Conservation (phyloP, 1,284 basidiomycete species). For the Salmacisia buchloeana region DNA sequence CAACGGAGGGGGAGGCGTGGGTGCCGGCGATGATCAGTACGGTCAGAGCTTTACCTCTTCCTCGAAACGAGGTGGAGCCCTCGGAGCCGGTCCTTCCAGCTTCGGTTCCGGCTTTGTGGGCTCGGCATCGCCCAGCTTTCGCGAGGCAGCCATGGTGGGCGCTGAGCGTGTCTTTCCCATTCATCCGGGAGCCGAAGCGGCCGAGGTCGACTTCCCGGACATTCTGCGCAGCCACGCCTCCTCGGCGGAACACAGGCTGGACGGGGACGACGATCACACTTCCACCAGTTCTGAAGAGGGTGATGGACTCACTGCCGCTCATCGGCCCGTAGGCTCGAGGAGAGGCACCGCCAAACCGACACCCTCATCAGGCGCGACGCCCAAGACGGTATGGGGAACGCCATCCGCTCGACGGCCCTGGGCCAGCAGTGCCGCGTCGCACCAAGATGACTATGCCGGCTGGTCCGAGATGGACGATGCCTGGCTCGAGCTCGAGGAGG, state of each 20-base stretch:
- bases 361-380: neutral
- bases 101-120: neutral
- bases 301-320: neutral
- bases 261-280: neutral
- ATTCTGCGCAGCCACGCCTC: slow-evolving; percentile 18
- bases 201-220: slow-evolving; percentile 34
- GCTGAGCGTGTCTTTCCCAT: slow-evolving; percentile 43
- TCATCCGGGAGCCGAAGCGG: slow-evolving; percentile 31
- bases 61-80: neutral
- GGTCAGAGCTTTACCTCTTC: neutral
- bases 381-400: slow-evolving; percentile 48
- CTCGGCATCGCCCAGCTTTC: slow-evolving; percentile 29
- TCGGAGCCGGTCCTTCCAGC: no score
- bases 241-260: neutral
- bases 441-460: slow-evolving; percentile 14
- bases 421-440: neutral
- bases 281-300: no score
- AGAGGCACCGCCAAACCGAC: neutral
- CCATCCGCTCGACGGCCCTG: slow-evolving; percentile 20
- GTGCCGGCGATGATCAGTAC: neutral
- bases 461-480: slow-evolving; percentile 43
- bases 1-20: slow-evolving; percentile 7
- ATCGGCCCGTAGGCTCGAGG: neutral
- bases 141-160: slow-evolving; percentile 43
- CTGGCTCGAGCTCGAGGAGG: slow-evolving; percentile 46